Evolutionary conservation across 2,329 filamentous ascomycete genomes (phyloP).

Genomic region (Juglanconis sp.): DNA sequence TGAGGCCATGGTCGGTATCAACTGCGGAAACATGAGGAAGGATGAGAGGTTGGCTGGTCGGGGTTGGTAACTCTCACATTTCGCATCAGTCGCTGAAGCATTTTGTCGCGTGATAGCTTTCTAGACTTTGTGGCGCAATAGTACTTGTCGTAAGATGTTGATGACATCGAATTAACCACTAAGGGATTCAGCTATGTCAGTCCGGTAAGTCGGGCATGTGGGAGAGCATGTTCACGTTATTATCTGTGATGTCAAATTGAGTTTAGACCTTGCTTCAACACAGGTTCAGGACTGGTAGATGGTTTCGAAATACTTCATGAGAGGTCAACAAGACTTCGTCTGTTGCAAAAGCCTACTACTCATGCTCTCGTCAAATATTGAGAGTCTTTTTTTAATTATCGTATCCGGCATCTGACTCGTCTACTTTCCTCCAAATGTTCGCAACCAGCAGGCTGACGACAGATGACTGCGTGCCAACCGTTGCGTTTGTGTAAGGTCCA

Average conservation of each 20-base stretch:
- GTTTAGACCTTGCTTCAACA: not conserved
- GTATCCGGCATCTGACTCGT: too few relatives aligned
- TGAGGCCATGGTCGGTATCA: slow-evolving; percentile 98
- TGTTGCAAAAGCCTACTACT: not conserved
- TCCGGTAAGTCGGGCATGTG: not conserved
- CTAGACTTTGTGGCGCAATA: not conserved
- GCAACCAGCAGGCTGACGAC: slow-evolving; percentile 17
- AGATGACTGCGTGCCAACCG: slow-evolving; percentile 16
- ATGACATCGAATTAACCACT: not conserved
- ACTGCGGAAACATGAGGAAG: slow-evolving; percentile 72
- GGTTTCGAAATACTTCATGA: not conserved
- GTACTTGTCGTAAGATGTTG: not conserved
- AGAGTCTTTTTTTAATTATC: too few relatives aligned
- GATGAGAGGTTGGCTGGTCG: slow-evolving; percentile 79
- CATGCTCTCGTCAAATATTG: too few relatives aligned
- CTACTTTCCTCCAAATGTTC: slow-evolving; percentile 4
- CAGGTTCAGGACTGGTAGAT: too few relatives aligned
- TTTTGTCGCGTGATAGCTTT: not conserved
- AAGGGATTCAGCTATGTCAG: not conserved
- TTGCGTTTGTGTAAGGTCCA: slow-evolving; percentile 20
- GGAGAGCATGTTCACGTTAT: not conserved
- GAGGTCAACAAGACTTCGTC: not conserved
- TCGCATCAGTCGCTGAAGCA: not conserved
- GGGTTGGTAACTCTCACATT: slow-evolving; percentile 63
- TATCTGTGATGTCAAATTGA: not conserved